Base-by-base conservation (phyloP, 352 stramenopile genomes). In the Phytophthora vignae region DNA sequence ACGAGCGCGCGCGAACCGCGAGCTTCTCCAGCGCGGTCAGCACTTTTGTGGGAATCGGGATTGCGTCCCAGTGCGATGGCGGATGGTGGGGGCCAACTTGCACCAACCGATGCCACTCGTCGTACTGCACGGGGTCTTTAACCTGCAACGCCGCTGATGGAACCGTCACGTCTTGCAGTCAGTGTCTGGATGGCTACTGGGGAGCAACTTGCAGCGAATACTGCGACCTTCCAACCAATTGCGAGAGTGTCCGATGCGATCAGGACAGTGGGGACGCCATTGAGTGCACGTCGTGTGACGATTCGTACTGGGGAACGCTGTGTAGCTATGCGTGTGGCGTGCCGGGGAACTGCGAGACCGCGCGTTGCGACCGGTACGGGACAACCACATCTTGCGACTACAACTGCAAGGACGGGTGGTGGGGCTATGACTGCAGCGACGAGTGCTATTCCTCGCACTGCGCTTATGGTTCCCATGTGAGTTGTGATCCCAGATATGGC, bases 1-100 rank as follows among this genome's bases (percentile, higher is more conserved):
- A 57, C 33, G 21, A 57, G 50, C 50, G 50, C 2, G 50, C 50
- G 22, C 29, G 50, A 12, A 57, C 50, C 12, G 10, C 27, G 50
- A 38, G 50, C 27, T 57, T 57, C 25, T 19, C 50, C 10, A 57
- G 50, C 19, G 27, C 21, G 29, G 50, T 57, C 10, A 57, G 50
- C 50, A 6, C 50, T 0, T 57, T 57, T n/a, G 22, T 57, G 2
- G 50, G 50, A 9, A 33, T 57, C 21, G 17, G 27, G 8, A 15
- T 57, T 38, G 27, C 21, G 21, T 12, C 50, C 3, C 50, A 57
- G 15, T 57, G 50, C 50, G 22, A 33, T 38, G n/a, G 4, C 27
- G 50, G 50, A 3, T 57, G 50, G 50, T 57, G 50, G 22, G 50
- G 50, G 11, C 21, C 50, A 29, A 33, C 21, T 33, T 57, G 50